A percentile compares a stretch with the other conserved stretches of the same genome.
phyloP scores from a whole-genome alignment of 805 yeast genomes.

The Metschnikowia cubensis region DNA sequence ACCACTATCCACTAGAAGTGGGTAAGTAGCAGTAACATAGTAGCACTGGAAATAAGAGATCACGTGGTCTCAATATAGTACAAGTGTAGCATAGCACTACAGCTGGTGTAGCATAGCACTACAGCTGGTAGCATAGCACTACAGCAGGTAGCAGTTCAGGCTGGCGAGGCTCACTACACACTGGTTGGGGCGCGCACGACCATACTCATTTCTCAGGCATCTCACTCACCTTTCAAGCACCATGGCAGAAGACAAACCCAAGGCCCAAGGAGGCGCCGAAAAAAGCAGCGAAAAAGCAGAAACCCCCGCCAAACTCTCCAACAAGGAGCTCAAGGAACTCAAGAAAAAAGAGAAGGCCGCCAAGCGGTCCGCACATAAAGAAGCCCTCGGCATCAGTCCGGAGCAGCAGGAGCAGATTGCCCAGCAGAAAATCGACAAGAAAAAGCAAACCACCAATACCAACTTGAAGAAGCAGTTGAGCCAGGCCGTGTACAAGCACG shows the following conservation, averaged over 20 bases:
- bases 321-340: constrained; percentile 81
- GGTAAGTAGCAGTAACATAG: too few species aligned
- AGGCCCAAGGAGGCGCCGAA: not conserved
- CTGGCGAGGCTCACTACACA: too few species aligned
- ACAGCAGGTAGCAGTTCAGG: too few species aligned
- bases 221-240: not conserved
- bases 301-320: constrained; percentile 38
- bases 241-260: constrained; percentile 11
- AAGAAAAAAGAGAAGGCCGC: constrained; percentile 90
- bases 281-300: constrained; percentile 4
- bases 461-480: constrained; percentile 51
- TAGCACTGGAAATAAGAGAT: too few species aligned
- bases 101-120: too few species aligned
- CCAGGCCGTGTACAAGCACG: constrained; percentile 45
- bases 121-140: too few species aligned
- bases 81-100: too few species aligned
- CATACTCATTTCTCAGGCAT: not conserved
- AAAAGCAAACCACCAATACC: constrained; percentile 41
- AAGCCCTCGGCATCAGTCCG: constrained; percentile 54
- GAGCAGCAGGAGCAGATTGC: constrained; percentile 41
- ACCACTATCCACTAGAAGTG: too few species aligned
- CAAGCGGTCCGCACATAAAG: constrained; percentile 84
- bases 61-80: too few species aligned
- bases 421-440: constrained; percentile 41
- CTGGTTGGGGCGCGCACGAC: not conserved